phyloP scores from a whole-genome alignment of 192 early-diverging fungal species.

The Backusella parvicylindrica region DNA sequence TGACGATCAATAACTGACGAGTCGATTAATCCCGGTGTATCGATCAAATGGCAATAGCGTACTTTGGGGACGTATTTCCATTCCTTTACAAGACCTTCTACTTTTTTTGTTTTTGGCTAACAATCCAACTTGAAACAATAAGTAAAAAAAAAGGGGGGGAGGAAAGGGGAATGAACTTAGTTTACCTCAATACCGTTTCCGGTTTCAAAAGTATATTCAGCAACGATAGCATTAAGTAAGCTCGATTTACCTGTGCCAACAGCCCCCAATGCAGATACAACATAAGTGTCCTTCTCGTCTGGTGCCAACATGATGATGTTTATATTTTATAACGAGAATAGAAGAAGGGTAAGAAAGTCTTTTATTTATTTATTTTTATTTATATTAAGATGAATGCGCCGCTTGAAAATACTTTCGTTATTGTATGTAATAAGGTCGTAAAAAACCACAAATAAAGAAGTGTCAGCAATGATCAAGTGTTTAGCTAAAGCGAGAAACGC shows the following conservation, averaged over 20 bases:
- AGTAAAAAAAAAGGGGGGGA: constrained; percentile 9
- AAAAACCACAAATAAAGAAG: neutral
- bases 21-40: constrained; percentile 49
- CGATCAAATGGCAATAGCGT: constrained; percentile 28
- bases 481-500: neutral
- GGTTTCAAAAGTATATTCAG: constrained; percentile 41
- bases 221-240: constrained; percentile 48
- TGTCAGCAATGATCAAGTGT: neutral
- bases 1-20: constrained; percentile 39
- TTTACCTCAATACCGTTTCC: constrained; percentile 41
- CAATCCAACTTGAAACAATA: neutral
- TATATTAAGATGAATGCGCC: neutral
- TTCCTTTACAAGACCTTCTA: constrained; percentile 17
- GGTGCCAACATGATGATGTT: neutral
- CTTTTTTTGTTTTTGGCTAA: constrained; percentile 26
- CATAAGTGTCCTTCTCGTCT: constrained; percentile 20
- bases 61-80: constrained; percentile 19
- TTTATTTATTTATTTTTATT: neutral
- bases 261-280: constrained; percentile 37
- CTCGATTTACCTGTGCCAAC: constrained; percentile 52
- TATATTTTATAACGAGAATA: neutral
- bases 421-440: neutral
- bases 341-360: neutral
- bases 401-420: neutral
- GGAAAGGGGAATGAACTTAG: neutral